phyloP scores from a whole-genome alignment of 495 filamentous ascomycete genomes.

The Penicillium daleae region DNA sequence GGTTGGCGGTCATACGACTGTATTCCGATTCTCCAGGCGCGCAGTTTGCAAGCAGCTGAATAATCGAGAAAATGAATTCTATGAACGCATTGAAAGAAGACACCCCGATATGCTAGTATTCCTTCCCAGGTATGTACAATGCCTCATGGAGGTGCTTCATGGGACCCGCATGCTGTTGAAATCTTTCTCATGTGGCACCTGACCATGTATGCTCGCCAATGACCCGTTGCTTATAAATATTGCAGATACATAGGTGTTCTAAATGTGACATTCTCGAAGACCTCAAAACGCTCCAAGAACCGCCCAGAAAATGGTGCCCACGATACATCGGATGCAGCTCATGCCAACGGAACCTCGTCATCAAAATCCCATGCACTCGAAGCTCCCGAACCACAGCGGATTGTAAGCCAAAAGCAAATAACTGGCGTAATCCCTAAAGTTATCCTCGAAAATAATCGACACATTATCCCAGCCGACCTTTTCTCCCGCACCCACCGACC shows the following conservation, averaged over 20 bases:
- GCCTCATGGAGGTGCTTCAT: neutral
- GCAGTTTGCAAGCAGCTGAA: conserved; percentile 98
- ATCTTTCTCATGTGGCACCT: neutral
- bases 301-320: conserved; percentile 29
- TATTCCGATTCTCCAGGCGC: conserved; percentile 92
- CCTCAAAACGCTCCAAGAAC: conserved; percentile 64
- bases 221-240: conserved; percentile 29
- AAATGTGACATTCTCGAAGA: conserved; percentile 95
- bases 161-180: neutral
- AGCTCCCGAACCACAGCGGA: conserved; percentile 54
- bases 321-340: conserved; percentile 22
- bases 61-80: conserved; percentile 97
- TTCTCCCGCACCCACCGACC: conserved; percentile 53
- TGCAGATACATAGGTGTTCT: conserved; percentile 91
- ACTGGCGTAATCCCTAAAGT: conserved; percentile 78
- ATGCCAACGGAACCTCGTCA: conserved; percentile 24
- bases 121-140: conserved; percentile 76
- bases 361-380: conserved; percentile 25
- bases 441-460: conserved; percentile 91
- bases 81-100: conserved; percentile 88
- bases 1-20: conserved; percentile 92
- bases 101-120: conserved; percentile 91
- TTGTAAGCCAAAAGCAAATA: conserved; percentile 80
- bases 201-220: neutral
- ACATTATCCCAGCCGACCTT: conserved; percentile 87